A percentile compares a stretch with the other conserved stretches of the same genome.
These are phyloP conservation scores for Rubroboletus satanas DNA, from an alignment of 768 basidiomycete species.

Conservation along the genomic window DNA sequence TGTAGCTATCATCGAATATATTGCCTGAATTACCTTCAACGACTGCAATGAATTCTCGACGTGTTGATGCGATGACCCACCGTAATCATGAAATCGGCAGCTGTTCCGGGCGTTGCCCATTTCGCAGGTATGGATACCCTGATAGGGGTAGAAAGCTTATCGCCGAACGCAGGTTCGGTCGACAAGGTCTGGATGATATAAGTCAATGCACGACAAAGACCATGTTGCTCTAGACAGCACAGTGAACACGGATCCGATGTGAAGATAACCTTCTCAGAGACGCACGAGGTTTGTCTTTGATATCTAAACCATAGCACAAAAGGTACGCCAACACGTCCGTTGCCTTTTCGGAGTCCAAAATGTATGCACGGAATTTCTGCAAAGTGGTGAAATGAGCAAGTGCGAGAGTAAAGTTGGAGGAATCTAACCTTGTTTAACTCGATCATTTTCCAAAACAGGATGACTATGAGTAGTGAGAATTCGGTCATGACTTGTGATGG, in stretches of 20 bases:
- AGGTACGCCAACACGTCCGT: conserved; percentile 77
- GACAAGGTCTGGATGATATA: conserved; percentile 92
- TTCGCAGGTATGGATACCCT: conserved; percentile 68
- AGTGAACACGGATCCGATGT: conserved; percentile 6
- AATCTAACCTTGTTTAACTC: conserved; percentile 82
- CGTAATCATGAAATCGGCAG: conserved; percentile 85
- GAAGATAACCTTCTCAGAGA: conserved; percentile 4
- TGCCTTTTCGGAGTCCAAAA: conserved; percentile 76
- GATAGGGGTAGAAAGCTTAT: conserved; percentile 61
- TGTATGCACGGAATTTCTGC: conserved; percentile 87
- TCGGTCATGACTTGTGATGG: background rate
- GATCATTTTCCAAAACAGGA: conserved; percentile 87
- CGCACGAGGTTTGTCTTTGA: conserved; percentile 92
- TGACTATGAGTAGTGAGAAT: conserved; percentile 43
- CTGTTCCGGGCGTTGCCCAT: conserved; percentile 68
- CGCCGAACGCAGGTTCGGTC: conserved; percentile 74
- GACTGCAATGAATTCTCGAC: conserved; percentile 4
- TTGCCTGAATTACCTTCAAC: conserved; percentile 47
- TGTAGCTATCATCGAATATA: conserved; percentile 87
- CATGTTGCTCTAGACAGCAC: conserved; percentile 70
- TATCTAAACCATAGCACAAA: conserved; percentile 76
- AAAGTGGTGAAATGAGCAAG: conserved; percentile 1
- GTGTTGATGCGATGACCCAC: conserved; percentile 40
- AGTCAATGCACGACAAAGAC: conserved; percentile 81
- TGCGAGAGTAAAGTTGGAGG: background rate